A percentile compares a stretch with the other conserved stretches of the same genome.
These are phyloP conservation scores for Tagetes patula DNA, from an alignment of 129 eudicot genomes.

Conservation along the genomic window DNA sequence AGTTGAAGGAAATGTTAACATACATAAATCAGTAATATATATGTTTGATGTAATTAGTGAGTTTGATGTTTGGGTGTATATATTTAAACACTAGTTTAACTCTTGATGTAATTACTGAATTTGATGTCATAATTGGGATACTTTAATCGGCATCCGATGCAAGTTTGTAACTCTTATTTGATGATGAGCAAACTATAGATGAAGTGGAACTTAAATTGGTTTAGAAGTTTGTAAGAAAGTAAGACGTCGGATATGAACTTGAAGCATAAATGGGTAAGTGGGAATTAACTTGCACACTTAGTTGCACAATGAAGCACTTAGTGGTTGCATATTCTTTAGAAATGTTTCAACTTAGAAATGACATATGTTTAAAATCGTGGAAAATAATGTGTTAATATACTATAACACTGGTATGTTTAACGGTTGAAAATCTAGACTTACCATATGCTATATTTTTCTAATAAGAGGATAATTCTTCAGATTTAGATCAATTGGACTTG, in stretches of 20 bases:
- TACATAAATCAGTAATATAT: neutral
- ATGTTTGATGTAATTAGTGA: neutral
- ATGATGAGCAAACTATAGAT: neutral
- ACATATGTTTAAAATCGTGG: neutral
- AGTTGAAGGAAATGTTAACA: conserved; percentile 18
- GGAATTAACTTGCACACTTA: neutral
- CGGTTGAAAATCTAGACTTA: neutral
- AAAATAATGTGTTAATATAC: no score
- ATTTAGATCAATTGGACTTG: neutral
- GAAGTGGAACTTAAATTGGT: neutral
- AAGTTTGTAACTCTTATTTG: no score
- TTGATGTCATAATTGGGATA: neutral
- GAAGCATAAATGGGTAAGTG: neutral
- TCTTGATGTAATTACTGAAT: conserved; percentile 1
- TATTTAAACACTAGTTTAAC: neutral
- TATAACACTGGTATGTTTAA: neutral
- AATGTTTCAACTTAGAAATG: neutral
- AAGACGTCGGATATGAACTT: neutral
- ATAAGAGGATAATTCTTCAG: neutral
- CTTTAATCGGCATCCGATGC: neutral
- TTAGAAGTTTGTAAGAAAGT: neutral
- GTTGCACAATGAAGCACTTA: neutral
- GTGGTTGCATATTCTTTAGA: neutral
- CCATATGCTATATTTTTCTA: neutral
- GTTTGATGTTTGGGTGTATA: neutral